Evolutionary conservation across 2,329 filamentous ascomycete genomes (phyloP).

Genomic region (Byssothecium circinans): DNA sequence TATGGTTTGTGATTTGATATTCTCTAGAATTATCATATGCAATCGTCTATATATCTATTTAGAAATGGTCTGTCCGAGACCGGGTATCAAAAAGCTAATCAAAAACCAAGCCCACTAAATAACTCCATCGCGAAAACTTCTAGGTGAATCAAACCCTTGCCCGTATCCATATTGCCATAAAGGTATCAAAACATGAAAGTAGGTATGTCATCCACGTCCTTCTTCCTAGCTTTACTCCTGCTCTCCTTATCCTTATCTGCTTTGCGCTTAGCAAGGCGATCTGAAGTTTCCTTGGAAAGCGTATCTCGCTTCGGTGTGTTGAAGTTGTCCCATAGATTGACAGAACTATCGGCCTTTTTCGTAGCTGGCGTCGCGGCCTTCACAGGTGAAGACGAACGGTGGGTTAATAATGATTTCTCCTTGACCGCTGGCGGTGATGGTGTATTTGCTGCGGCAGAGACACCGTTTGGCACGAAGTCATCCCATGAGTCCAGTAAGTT

Average conservation of each 20-base stretch:
- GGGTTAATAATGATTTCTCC: background rate
- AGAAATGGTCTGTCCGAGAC: background rate
- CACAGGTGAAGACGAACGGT: background rate
- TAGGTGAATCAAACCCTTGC: background rate
- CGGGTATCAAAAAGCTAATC: background rate
- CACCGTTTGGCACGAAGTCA: conserved; percentile 14
- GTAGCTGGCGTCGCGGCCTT: background rate
- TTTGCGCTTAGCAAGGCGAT: conserved; percentile 36
- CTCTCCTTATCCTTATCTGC: conserved; percentile 28
- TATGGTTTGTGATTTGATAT: no score
- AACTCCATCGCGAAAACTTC: background rate
- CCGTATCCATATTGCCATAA: background rate
- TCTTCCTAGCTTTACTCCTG: conserved; percentile 27
- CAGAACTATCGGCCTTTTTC: background rate
- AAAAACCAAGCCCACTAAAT: no score
- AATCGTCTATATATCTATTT: background rate
- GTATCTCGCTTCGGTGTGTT: background rate
- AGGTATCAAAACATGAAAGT: conserved; percentile 47
- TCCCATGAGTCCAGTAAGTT: conserved; percentile 33
- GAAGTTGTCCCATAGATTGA: no score
- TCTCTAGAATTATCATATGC: background rate
- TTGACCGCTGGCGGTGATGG: conserved; percentile 2
- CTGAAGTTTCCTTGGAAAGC: conserved; percentile 24
- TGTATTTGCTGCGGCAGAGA: background rate
- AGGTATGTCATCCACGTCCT: conserved; percentile 45